Evolutionary conservation across 116 monocot genomes (phyloP).

Genomic region (Cymodocea nodosa): DNA sequence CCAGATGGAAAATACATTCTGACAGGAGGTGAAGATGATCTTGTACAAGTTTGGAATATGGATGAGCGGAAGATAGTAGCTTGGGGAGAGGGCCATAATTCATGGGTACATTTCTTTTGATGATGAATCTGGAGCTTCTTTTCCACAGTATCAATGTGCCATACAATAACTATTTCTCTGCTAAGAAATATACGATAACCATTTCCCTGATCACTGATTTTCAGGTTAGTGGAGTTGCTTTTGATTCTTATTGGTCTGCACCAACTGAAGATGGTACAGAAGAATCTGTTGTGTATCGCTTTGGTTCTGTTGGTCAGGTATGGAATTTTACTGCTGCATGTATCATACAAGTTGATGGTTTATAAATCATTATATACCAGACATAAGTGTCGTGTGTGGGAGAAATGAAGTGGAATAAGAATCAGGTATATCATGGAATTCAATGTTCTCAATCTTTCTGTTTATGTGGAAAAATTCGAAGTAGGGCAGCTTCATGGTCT

Average conservation of each 20-base stretch:
- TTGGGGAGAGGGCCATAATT: slow-evolving; percentile 96
- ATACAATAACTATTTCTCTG: too few species aligned
- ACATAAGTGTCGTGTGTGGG: not conserved
- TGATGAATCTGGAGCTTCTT: not conserved
- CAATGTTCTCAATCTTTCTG: too few species aligned
- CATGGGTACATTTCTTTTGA: slow-evolving; percentile 47
- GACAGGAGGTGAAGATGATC: slow-evolving; percentile 88
- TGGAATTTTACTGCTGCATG: slow-evolving; percentile 1
- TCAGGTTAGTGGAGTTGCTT: slow-evolving; percentile 94
- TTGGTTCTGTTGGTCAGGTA: slow-evolving; percentile 98
- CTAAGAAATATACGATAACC: not conserved
- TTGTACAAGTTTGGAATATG: slow-evolving; percentile 94
- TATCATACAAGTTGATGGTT: not conserved
- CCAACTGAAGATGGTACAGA: slow-evolving; percentile 66
- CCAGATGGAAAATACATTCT: slow-evolving; percentile 85
- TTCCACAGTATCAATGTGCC: not conserved
- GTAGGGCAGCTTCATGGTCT: too few species aligned
- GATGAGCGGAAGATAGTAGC: slow-evolving; percentile 86
- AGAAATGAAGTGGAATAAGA: not conserved
- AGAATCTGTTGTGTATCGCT: slow-evolving; percentile 74
- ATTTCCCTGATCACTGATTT: not conserved
- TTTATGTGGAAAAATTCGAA: too few species aligned
- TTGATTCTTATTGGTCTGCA: slow-evolving; percentile 77
- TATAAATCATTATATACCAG: not conserved
- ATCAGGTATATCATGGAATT: too few species aligned